A percentile compares a stretch with the other conserved stretches of the same genome.
Evolutionary conservation across 2,329 filamentous ascomycete genomes (phyloP).

Genomic region (Aureobasidium leucospermi): DNA sequence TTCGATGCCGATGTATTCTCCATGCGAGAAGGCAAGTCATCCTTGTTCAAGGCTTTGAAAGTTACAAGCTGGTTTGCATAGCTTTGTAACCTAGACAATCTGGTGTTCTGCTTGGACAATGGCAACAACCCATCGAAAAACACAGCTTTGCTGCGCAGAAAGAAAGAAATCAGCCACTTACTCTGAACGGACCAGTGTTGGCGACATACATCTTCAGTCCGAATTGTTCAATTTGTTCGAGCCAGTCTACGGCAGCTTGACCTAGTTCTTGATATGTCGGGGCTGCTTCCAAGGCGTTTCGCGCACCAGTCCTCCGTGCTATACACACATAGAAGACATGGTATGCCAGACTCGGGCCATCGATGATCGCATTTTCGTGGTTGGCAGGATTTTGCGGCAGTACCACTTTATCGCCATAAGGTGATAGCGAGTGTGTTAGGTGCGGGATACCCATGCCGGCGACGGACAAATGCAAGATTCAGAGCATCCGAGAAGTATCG

Average conservation of each 20-base stretch:
- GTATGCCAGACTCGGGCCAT: constrained; percentile 74
- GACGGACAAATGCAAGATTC: not conserved
- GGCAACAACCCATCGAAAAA: constrained; percentile 86
- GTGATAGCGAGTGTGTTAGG: constrained; percentile 13
- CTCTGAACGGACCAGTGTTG: constrained; percentile 7
- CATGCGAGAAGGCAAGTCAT: constrained; percentile 23
- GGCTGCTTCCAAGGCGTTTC: constrained; percentile 44
- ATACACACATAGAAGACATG: constrained; percentile 58
- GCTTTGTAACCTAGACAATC: constrained; percentile 53
- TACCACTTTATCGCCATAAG: constrained; percentile 13
- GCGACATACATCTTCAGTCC: constrained; percentile 53
- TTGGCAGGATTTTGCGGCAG: not conserved
- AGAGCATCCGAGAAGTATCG: not conserved
- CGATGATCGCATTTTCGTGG: constrained; percentile 47
- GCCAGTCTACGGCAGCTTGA: constrained; percentile 51
- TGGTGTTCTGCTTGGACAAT: constrained; percentile 52
- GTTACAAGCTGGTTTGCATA: constrained; percentile 50
- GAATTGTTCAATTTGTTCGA: constrained; percentile 50
- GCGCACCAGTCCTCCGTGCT: constrained; percentile 28
- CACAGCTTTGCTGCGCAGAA: constrained; percentile 51
- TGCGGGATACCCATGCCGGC: constrained; percentile 17
- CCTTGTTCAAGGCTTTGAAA: constrained; percentile 32
- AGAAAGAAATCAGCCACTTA: constrained; percentile 15
- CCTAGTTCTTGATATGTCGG: constrained; percentile 60
- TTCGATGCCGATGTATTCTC: not conserved